Base-by-base conservation (phyloP, 2,329 filamentous ascomycete genomes). In the Diatrype stigma region DNA sequence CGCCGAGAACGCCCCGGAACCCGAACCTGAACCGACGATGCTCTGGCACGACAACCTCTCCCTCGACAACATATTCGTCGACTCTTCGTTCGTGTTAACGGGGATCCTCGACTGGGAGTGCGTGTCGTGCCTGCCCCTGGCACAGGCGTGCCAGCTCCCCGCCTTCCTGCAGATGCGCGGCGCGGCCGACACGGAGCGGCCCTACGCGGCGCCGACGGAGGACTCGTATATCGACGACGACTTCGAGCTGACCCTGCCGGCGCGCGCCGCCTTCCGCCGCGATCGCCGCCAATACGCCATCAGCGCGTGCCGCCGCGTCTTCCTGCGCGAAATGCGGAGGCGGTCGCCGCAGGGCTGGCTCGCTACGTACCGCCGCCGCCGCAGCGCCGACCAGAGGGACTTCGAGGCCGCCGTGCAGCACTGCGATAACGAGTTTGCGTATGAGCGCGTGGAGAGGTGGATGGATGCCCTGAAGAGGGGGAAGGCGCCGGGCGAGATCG, bases 31-130 rank as follows among this genome's bases (percentile, higher is more conserved):
- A 37, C 49, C 49, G 1, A 67, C 65, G 1, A 58, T 67, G 46
- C 54, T 70, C 19, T 62, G 57, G 53, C 68, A 69, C 45, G 56
- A 67, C 30, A 59, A 63, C 28, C 54, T 70, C 3, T 68, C 63
- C 3, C 38, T 56, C 5, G 58, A 66, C 40, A 70, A 71, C 50
- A 64, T 71, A 17, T 55, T 70, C 7, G 63, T 71, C 2, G 60
- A 70, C 30, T 54, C 63, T 2, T 51, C 60, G 1, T 66, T 66
- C 8, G 32, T 58, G 11, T 48, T 70, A 7, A 58, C 56, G 14
- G 68, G 62, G 5, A 48, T 70, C 6, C 40, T 68, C n/a, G 67
- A 66, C 49, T 71, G 67, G 67, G 63, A 67, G 32, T 64, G 62
- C 46, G 56, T 69, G 7, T 61, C 64, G 2, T 61, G 60, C 26